A percentile compares a stretch with the other conserved stretches of the same genome.
Conservation (phyloP, 2,329 filamentous ascomycete genomes). For the Fusarium abutilonis region DNA sequence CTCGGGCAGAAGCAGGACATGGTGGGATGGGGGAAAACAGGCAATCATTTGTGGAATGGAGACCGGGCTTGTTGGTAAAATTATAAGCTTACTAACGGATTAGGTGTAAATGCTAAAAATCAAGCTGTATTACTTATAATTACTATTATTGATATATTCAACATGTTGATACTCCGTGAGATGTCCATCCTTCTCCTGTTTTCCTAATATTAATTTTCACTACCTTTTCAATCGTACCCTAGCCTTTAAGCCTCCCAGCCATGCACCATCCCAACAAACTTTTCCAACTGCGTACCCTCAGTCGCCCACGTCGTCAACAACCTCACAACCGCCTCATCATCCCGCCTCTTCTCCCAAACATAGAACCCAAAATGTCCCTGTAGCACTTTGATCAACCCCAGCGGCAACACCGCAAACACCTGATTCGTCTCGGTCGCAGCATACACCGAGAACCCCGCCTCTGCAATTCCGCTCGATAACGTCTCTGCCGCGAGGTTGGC, state of each 20-base stretch:
- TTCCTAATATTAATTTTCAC: no score
- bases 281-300: conserved; percentile 54
- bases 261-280: conserved; percentile 43
- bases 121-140: no score
- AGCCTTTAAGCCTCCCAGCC: conserved; percentile 10
- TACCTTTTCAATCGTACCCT: no score
- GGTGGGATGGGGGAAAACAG: no score
- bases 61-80: no score
- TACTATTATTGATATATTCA: no score
- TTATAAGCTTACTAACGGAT: no score
- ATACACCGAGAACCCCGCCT: conserved; percentile 54
- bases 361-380: conserved; percentile 59
- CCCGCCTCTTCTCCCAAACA: conserved; percentile 57
- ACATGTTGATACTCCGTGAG: no score
- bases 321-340: conserved; percentile 54
- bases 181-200: no score
- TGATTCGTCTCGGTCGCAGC: conserved; percentile 62
- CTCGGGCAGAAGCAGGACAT: no score
- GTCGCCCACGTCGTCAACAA: conserved; percentile 63
- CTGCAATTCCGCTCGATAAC: conserved; percentile 56
- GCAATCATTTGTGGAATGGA: no score
- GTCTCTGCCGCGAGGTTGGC: conserved; percentile 57
- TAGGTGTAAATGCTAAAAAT: no score
- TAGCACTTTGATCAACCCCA: conserved; percentile 51
- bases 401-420: conserved; percentile 58